Evolutionary conservation across 129 eudicot species (phyloP), one percentile per base, ranked within the genome.

Genomic region (Kitagawia praeruptora): DNA sequence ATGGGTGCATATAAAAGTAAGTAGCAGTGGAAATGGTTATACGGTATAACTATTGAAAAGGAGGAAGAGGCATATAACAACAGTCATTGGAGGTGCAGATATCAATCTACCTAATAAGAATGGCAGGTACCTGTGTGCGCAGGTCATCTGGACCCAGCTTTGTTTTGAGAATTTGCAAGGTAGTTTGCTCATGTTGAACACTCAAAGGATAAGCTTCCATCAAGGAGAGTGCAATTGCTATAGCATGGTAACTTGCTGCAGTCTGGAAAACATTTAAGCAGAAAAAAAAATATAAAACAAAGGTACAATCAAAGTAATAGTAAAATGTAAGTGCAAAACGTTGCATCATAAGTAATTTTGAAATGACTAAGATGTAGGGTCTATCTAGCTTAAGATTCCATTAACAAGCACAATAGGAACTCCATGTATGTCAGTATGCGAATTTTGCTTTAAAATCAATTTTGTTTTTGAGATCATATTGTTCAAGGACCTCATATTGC

Each of bases 171-270:
- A 96, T 96, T 80, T 90, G 97, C 88, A 96, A 90, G 79, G 99
- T 96, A 77, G 99, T 96, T 77, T 96, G 98, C 84, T 96, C 99
- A 79, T 96, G 99, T 81, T 96, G 99, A 90, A 96, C 99, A 80
- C 99, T 96, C 82, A 96, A 87, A 77, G 98, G 99, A 84, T 92
- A 96, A 48, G 99, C 99, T 92, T 96, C 99, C 99, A 96, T 96
- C 88, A 96, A 88, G 37, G 99, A 96, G 58, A 96, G 97, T 25
- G 99, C 99, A 78, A 96, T 96, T 54, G 99, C 99, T 49, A 96
- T 96, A 58, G 99, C 99, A 91, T 96, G 99, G 85, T 96, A 96
- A 88, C 99, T 96, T 72, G 99, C 99, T 72, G 99, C 99, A 38
- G 99, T 96, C 98, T 96, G 91, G 76, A 83, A 84, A 79, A 75